A percentile compares a stretch with the other conserved stretches of the same genome.
Evolutionary conservation across 2,329 filamentous ascomycete genomes (phyloP).

Genomic region (Sporothrix brasiliensis): DNA sequence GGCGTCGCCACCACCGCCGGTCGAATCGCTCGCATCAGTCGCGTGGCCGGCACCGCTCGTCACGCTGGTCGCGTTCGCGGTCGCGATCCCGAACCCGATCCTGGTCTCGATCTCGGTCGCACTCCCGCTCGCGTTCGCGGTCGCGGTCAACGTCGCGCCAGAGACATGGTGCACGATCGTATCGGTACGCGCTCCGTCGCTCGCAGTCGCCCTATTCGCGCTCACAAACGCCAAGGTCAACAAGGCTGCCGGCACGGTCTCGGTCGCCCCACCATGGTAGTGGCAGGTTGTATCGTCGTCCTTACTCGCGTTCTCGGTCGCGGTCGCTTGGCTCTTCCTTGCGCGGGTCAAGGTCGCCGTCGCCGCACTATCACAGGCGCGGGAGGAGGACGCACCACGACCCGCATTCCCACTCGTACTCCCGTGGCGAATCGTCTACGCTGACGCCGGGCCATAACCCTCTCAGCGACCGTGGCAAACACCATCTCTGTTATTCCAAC

Average conservation of each 20-base stretch:
- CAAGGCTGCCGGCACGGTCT: neutral
- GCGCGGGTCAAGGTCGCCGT: neutral
- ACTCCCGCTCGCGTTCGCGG: neutral
- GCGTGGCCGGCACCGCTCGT: neutral
- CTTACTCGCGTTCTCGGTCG: neutral
- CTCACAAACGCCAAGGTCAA: neutral
- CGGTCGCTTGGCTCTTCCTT: neutral
- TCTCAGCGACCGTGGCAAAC: neutral
- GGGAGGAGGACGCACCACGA: neutral
- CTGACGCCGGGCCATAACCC: neutral
- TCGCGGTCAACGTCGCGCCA: neutral
- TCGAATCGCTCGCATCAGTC: neutral
- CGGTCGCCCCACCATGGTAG: neutral
- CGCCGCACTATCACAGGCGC: neutral
- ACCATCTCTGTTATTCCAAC: conserved; percentile 6
- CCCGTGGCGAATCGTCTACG: neutral
- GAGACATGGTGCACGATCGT: neutral
- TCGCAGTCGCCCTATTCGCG: conserved; percentile 6
- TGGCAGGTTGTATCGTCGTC: neutral
- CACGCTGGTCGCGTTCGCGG: neutral
- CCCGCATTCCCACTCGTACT: neutral
- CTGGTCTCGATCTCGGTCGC: neutral
- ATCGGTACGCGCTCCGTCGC: conserved; percentile 7
- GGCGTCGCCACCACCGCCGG: neutral
- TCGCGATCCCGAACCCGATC: neutral